Evolutionary conservation across 345 rosid genomes (phyloP).

Genomic region (Ricinus communis): DNA sequence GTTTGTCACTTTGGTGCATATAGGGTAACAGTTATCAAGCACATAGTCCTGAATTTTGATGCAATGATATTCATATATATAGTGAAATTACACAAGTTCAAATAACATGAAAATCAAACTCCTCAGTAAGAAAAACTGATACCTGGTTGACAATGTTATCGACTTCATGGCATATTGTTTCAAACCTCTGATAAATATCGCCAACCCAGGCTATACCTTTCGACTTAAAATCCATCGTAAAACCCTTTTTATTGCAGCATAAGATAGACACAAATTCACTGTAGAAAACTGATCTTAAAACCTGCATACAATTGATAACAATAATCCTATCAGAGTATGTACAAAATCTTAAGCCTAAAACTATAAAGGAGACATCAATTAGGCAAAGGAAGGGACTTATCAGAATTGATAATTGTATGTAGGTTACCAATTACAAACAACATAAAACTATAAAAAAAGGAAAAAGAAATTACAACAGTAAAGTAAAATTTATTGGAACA

Average conservation of each 20-base stretch:
- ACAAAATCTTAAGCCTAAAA: background rate
- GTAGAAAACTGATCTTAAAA: background rate
- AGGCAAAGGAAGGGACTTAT: too few species aligned
- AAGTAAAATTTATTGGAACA: too few species aligned
- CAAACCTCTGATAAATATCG: constrained; percentile 63
- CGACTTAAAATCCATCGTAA: constrained; percentile 49
- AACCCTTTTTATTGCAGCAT: background rate
- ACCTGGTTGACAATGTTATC: constrained; percentile 63
- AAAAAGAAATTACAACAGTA: too few species aligned
- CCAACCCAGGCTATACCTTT: constrained; percentile 64
- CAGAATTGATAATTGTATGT: too few species aligned
- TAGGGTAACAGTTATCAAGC: background rate
- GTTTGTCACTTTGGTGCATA: background rate
- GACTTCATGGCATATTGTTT: constrained; percentile 58
- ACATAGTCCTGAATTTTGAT: background rate
- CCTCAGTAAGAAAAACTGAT: background rate
- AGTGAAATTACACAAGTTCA: background rate
- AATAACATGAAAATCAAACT: background rate
- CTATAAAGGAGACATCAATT: background rate
- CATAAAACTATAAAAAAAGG: too few species aligned
- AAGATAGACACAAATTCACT: background rate
- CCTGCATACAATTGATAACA: background rate
- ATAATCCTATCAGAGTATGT: background rate
- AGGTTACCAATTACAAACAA: too few species aligned
- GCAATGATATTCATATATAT: background rate